Base-by-base conservation (phyloP, 176 grass and related monocot genomes). In the Eragrostis nindensis region DNA sequence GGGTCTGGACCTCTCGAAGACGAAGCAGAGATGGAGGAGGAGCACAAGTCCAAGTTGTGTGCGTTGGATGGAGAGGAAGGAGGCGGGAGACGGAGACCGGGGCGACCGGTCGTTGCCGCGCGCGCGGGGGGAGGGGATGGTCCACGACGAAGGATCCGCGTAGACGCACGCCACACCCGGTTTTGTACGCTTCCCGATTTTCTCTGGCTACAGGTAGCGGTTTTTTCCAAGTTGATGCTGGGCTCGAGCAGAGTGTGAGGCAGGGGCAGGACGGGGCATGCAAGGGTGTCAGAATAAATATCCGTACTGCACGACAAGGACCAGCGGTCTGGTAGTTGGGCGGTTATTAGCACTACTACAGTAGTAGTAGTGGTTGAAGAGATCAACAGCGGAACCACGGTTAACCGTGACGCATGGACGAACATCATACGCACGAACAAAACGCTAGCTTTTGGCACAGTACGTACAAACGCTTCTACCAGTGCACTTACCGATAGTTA, bases 61-160 rank as follows among this genome's bases (percentile, higher is more conserved):
- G n/a, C n/a, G 46, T 47, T 3, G 11, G 1, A 1, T 3, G 46
- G 46, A 13, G 7, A 8, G 55, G 54, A 52, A 9, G 9, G 10
- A n/a, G 9, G 21, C n/a, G 21, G 55, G 6, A 11, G n/a, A 10
- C 16, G 3, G 5, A 32, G 81, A 56, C 70, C 48, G 60, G 18
- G 18, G 5, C 0, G 68, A 85, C 75, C 68, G 46, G 83, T 85
- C 83, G 75, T 73, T 66, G 67, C 70, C 42, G 19, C 44, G 40
- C 63, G 63, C 62, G 62, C 62, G 18, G 61, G 61, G 26, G 61
- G 1, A 4, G 22, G 7, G n/a, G n/a, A n/a, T n/a, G n/a, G 18
- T 11, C 45, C 8, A 6, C 15, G 52, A 62, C 60, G 60, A 62
- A 62, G 12, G 11, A 29, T 62, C 60, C 60, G 60, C 60, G 60